Base-by-base conservation (phyloP, 2,329 filamentous ascomycete genomes). In the Lithohypha guttulata region DNA sequence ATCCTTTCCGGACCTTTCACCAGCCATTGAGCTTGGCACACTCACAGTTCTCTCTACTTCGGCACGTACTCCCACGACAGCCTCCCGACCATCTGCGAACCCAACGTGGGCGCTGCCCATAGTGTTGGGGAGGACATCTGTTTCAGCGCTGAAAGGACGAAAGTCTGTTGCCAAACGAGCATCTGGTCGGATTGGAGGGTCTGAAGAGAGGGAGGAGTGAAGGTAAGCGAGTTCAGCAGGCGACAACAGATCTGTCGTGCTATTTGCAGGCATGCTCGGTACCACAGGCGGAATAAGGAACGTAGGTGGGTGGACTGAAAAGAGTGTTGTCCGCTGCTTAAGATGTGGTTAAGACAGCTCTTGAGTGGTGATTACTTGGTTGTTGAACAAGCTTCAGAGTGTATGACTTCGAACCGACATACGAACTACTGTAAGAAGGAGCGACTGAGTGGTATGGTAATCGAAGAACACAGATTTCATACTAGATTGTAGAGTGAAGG, bases 181-280 rank as follows among this genome's bases (percentile, higher is more conserved):
- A 61, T 98, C 91, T 15, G 89, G 84, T 17, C 91, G 86, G 58
- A 96, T 81, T 14, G 91, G 86, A 8, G 86, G 86, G 29, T 64
- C 65, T 44, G 87, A 79, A 6, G 78, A 73, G 55, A 98, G 84
- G 4, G 89, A 87, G 48, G 75, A 77, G 70, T 93, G 85, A 36
- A 96, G 77, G 67, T 95, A 98, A 53, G 87, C 86, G 55, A 98
- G 83, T 67, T 98, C 91, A 55, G 91, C 86, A 33, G 91, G 89
- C 39, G 87, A 95, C 61, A 96, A 28, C 11, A 28, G 27, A 11
- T 19, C 17, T 15, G 36, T 32, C n/a, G 36, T 34, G 9, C 14
- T 29, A 23, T 17, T 15, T 7, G 36, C 10, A 3, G 36, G 36
- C 36, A 39, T 39, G 4, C n/a, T n/a, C n/a, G n/a, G n/a, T n/a